phyloP scores from a whole-genome alignment of 805 yeast genomes.

The Phaffomyces opuntiae region DNA sequence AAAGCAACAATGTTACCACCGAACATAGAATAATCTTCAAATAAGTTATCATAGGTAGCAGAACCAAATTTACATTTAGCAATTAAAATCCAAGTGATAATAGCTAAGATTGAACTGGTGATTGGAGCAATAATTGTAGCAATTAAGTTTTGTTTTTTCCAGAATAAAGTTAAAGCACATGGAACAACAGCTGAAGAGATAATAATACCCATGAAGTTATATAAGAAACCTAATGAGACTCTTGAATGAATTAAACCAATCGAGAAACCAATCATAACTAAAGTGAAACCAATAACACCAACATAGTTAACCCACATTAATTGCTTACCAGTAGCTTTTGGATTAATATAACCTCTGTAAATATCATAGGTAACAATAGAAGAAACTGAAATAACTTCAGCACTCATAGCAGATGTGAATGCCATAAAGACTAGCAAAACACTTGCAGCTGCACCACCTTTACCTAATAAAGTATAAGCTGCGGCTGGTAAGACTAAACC shows the following conservation, averaged over 20 bases:
- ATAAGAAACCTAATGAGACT: constrained; percentile 80
- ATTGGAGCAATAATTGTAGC: constrained; percentile 78
- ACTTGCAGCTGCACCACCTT: constrained; percentile 82
- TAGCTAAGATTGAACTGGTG: constrained; percentile 65
- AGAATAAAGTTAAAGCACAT: constrained; percentile 55
- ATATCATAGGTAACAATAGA: constrained; percentile 82
- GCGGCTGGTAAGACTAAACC: constrained; percentile 67
- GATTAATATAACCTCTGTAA: constrained; percentile 74
- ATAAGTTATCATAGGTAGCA: constrained; percentile 50
- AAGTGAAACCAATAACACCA: constrained; percentile 30
- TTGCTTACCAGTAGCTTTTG: constrained; percentile 67
- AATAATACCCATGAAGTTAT: constrained; percentile 84
- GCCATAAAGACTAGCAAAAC: constrained; percentile 83
- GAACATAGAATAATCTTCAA: constrained; percentile 82
- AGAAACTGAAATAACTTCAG: constrained; percentile 84
- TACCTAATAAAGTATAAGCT: constrained; percentile 79
- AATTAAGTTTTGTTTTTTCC: constrained; percentile 53
- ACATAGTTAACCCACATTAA: constrained; percentile 39
- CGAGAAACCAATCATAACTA: constrained; percentile 74
- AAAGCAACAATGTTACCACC: constrained; percentile 84
- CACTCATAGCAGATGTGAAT: constrained; percentile 86
- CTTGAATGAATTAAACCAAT: constrained; percentile 78
- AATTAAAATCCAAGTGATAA: constrained; percentile 59
- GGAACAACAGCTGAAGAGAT: constrained; percentile 85
- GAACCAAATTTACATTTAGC: constrained; percentile 37